A percentile compares a stretch with the other conserved stretches of the same genome.
Evolutionary conservation across 106 monocot genomes (phyloP).

Genomic region (Apostasia shenzhenica): DNA sequence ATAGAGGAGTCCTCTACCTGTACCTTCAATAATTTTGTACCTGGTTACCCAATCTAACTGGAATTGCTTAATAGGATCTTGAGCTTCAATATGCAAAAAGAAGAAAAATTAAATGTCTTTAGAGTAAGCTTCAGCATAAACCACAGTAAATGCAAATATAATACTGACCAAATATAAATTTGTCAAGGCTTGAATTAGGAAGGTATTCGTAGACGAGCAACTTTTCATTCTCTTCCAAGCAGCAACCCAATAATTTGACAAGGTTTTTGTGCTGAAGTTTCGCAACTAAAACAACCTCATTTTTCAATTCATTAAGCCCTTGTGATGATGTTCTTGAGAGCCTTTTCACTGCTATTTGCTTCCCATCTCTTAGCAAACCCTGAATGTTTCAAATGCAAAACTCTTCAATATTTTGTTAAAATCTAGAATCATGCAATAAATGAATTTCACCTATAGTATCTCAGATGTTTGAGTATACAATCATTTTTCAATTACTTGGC

Average conservation of each 20-base stretch:
- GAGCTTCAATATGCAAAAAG: no score
- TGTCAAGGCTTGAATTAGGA: conserved; percentile 16
- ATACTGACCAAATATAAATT: conserved; percentile 2
- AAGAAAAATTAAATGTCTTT: no score
- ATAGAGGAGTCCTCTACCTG: conserved; percentile 21
- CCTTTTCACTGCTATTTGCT: conserved; percentile 13
- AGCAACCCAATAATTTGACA: conserved; percentile 5
- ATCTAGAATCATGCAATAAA: no score
- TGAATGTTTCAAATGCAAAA: background rate
- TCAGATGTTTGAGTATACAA: no score
- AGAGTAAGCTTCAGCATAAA: no score
- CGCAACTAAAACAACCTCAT: conserved; percentile 9
- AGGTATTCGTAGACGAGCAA: conserved; percentile 14
- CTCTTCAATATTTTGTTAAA: background rate
- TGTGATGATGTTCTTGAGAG: background rate
- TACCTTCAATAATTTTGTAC: conserved; percentile 11
- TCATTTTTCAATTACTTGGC: no score
- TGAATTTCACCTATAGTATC: no score
- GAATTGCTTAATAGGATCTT: background rate
- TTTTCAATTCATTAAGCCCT: conserved; percentile 7
- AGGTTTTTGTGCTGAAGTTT: conserved; percentile 20
- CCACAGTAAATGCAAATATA: no score
- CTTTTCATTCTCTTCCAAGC: conserved; percentile 12
- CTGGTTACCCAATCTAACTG: conserved; percentile 14
- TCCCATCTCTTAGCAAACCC: conserved; percentile 8